Base-by-base conservation (phyloP, 106 monocot species). In the Dendrobium chrysotoxum region DNA sequence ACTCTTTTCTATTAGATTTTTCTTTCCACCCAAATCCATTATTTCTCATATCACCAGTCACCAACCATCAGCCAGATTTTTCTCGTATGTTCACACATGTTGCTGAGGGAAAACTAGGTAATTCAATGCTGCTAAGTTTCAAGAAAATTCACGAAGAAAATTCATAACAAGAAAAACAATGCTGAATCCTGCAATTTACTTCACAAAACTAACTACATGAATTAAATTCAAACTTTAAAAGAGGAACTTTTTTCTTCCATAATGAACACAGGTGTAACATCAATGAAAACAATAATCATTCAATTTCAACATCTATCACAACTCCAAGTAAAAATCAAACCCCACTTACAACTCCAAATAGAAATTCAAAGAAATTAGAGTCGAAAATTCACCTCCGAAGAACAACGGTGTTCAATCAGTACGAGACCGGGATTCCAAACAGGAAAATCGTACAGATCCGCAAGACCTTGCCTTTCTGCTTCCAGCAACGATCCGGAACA, bases 351-450 rank as follows among this genome's bases (percentile, higher is more conserved):
- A n/a, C 25, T 70, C 70, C 28, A 70, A 30, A 16, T 35, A 70
- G 11, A 70, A 70, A 70, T 70, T 70, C 31, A 70, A 70, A 70
- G 70, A 4, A 35, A 70, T 16, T 15, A 35, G 70, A 35, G 35
- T 70, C 17, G 17, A 70, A 64, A 70, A 70, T 70, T 70, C 70
- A 70, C 70, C 70, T 70, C 35, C 70, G 16, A 35, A 70, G 70
- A 70, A 31, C 4, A 35, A 31, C 70, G 31, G 15, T 4, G 31
- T 35, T 11, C 13, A 35, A 70, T 35, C 70, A 70, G 35, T 35
- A 0, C 64, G 68, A 68, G n/a, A 1, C 26, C 8, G 68, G 28
- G 68, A 68, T 68, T 68, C 68, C 68, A 70, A 70, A 35, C 31
- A 0, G 35, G 25, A 30, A 70, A 4, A 70, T 31, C 70, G 70